A percentile compares a stretch with the other conserved stretches of the same genome.
Conservation (phyloP, 495 filamentous ascomycete species). For the Penicillium dipodomyicola region DNA sequence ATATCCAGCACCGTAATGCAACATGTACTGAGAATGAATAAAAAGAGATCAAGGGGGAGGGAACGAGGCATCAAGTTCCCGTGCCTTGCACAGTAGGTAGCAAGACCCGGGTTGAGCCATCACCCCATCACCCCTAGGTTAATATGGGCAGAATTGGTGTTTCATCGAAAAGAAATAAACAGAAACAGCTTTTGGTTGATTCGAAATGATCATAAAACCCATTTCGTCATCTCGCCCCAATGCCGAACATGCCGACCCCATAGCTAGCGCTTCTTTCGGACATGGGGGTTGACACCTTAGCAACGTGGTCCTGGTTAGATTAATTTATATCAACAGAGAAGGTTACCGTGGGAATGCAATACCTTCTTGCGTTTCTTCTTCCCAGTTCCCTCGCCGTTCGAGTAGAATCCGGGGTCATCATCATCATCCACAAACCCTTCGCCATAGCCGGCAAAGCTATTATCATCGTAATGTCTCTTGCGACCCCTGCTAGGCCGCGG, state of each 20-base stretch:
- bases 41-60: slow-evolving; percentile 11
- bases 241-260: slow-evolving; percentile 49
- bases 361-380: slow-evolving; percentile 57
- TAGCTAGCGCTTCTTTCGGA: slow-evolving; percentile 48
- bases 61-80: slow-evolving; percentile 14
- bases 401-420: slow-evolving; percentile 50
- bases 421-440: slow-evolving; percentile 63
- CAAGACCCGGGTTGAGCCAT: slow-evolving; percentile 4
- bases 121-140: slow-evolving; percentile 9
- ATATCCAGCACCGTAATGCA: slow-evolving; percentile 57
- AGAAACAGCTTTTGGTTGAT: slow-evolving; percentile 26
- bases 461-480: slow-evolving; percentile 67
- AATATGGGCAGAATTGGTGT: slow-evolving; percentile 7
- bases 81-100: neutral
- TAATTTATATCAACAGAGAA: slow-evolving; percentile 9
- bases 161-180: slow-evolving; percentile 20
- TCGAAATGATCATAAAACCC: slow-evolving; percentile 11
- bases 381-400: slow-evolving; percentile 44
- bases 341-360: slow-evolving; percentile 7
- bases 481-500: slow-evolving; percentile 57
- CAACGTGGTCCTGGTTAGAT: slow-evolving; percentile 41
- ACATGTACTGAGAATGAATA: slow-evolving; percentile 47
- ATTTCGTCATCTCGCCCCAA: slow-evolving; percentile 46
- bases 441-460: slow-evolving; percentile 66
- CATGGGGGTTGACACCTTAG: slow-evolving; percentile 44